Percentiles rank a stretch among this genome's conserved stretches.
Evolutionary conservation across 1,284 basidiomycete genomes (phyloP).

Genomic region (Puccinia hordei): DNA sequence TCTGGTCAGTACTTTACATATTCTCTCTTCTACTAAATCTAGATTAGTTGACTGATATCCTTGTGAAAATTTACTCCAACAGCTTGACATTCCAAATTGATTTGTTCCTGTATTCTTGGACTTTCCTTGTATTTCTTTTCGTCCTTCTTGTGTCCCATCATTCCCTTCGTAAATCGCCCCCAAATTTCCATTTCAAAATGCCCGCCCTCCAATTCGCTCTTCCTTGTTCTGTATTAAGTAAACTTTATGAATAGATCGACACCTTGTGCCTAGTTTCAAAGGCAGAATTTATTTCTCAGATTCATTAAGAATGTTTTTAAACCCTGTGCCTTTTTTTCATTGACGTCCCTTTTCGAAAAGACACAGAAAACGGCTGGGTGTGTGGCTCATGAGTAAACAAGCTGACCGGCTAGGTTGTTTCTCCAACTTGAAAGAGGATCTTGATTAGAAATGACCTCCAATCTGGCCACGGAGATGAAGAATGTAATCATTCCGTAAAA

Average conservation of each 20-base stretch:
- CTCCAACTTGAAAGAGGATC: no score
- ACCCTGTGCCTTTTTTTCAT: slow-evolving; percentile 14
- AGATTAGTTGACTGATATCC: neutral
- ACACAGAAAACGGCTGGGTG: no score
- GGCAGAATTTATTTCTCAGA: neutral
- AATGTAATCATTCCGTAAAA: no score
- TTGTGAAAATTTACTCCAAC: neutral
- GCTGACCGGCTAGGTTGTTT: no score
- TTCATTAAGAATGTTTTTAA: neutral
- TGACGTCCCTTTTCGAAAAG: no score
- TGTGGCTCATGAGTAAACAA: no score
- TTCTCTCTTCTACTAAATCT: neutral
- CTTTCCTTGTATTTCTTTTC: neutral
- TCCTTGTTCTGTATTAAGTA: neutral
- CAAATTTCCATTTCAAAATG: neutral
- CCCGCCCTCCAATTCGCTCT: neutral
- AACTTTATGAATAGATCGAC: no score
- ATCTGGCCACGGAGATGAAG: no score
- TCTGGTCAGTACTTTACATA: neutral
- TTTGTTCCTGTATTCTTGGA: neutral
- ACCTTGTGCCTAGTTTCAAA: slow-evolving; percentile 5
- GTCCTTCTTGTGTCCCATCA: neutral
- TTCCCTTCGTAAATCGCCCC: neutral
- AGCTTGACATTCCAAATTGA: neutral
- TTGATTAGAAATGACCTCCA: no score